Percentiles rank a stretch among this genome's conserved stretches.
Conservation (phyloP, 2,329 filamentous ascomycete genomes). For the Colletotrichum liriopes region DNA sequence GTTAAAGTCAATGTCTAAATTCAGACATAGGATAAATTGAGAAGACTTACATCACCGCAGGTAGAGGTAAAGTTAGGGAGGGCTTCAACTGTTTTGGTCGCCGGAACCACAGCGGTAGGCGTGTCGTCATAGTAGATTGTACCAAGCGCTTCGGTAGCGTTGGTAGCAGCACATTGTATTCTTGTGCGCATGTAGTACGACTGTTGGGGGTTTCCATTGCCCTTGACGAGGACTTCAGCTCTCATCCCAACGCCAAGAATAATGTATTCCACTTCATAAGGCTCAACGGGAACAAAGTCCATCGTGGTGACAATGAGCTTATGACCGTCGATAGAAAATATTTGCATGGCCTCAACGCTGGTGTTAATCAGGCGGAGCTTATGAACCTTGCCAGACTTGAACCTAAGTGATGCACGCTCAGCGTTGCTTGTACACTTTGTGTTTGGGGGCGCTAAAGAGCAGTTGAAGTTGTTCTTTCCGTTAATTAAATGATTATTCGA, state of each 20-base stretch:
- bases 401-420: conserved; percentile 15
- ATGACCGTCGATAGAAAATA: conserved; percentile 38
- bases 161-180: conserved; percentile 23
- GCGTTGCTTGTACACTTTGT: conserved; percentile 19
- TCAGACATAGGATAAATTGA: too few relatives aligned
- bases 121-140: conserved; percentile 32
- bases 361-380: conserved; percentile 40
- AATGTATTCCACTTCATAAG: conserved; percentile 36
- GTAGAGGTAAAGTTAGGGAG: neutral
- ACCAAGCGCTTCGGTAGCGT: conserved; percentile 4
- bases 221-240: conserved; percentile 37
- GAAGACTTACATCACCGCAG: conserved; percentile 31
- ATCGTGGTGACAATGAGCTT: conserved; percentile 25
- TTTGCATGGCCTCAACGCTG: conserved; percentile 37
- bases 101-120: neutral
- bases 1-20: neutral
- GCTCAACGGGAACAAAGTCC: conserved; percentile 37
- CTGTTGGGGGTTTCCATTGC: conserved; percentile 11
- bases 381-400: conserved; percentile 36
- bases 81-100: neutral
- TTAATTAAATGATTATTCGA: conserved; percentile 62
- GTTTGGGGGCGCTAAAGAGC: conserved; percentile 64
- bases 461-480: conserved; percentile 58
- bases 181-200: conserved; percentile 33
- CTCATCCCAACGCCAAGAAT: conserved; percentile 29